phyloP scores from a whole-genome alignment of 805 yeast genomes.

The Ogataea degrootiae region DNA sequence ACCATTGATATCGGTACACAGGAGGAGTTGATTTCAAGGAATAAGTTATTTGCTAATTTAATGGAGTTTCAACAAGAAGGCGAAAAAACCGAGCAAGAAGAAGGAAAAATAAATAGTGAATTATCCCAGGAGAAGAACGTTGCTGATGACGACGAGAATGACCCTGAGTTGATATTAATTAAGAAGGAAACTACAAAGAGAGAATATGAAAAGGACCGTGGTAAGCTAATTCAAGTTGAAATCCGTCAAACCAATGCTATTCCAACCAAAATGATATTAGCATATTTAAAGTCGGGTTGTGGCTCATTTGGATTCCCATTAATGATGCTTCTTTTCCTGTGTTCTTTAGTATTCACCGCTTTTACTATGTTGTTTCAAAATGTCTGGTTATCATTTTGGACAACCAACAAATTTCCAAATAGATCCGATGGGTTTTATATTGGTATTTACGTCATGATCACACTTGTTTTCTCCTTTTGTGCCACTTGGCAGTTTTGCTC shows the following conservation, averaged over 20 bases:
- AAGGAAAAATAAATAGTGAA: conserved; percentile 9
- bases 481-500: conserved; percentile 39
- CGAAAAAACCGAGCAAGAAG: conserved; percentile 26
- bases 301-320: conserved; percentile 36
- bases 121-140: conserved; percentile 1
- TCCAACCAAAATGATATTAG: conserved; percentile 41
- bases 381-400: conserved; percentile 86
- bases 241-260: conserved; percentile 56
- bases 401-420: conserved; percentile 44
- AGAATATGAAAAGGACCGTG: conserved; percentile 22
- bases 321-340: conserved; percentile 26
- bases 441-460: conserved; percentile 65
- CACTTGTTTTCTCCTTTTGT: conserved; percentile 44
- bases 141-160: conserved; percentile 11
- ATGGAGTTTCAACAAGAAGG: conserved; percentile 36
- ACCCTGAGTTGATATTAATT: conserved; percentile 4
- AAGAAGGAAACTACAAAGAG: conserved; percentile 12
- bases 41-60: conserved; percentile 32
- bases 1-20: conserved; percentile 56
- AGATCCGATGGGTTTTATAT: conserved; percentile 56
- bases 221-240: conserved; percentile 45
- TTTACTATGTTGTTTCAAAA: conserved; percentile 57
- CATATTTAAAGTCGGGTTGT: conserved; percentile 51
- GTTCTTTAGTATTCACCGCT: conserved; percentile 31
- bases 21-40: conserved; percentile 43